Conservation (phyloP, 805 yeast species). For the Nakazawaea laoshanensis region DNA sequence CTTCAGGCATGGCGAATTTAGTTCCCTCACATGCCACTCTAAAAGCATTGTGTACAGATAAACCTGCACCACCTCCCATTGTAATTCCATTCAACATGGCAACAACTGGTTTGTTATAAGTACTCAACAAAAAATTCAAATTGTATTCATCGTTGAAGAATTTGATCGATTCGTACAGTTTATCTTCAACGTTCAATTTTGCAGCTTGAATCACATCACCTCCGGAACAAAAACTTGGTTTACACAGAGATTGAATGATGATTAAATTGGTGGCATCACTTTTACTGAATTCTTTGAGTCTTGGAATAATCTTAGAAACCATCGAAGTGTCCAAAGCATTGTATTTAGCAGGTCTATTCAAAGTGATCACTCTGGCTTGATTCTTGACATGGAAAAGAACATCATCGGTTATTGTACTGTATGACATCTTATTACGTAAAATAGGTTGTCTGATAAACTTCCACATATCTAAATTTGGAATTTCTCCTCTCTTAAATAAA, state of each 20-base stretch:
- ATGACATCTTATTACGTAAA: too few species aligned
- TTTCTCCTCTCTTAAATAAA: too few species aligned
- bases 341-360: constrained; percentile 76
- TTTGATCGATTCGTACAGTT: constrained; percentile 40
- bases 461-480: too few species aligned
- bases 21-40: constrained; percentile 90
- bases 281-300: constrained; percentile 70
- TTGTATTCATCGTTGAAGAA: constrained; percentile 79
- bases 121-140: constrained; percentile 68
- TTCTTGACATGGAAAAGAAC: constrained; percentile 57
- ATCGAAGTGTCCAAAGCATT: constrained; percentile 77
- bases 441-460: too few species aligned
- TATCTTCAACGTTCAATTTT: constrained; percentile 38
- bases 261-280: constrained; percentile 56
- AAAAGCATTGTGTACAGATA: constrained; percentile 85
- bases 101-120: constrained; percentile 84
- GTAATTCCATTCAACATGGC: constrained; percentile 85
- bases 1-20: constrained; percentile 94
- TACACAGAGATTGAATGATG: constrained; percentile 56
- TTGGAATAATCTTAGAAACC: constrained; percentile 64
- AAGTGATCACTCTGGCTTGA: constrained; percentile 61
- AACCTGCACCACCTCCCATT: constrained; percentile 98
- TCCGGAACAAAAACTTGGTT: constrained; percentile 86
- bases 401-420: too few species aligned
- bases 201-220: constrained; percentile 90